These are phyloP conservation scores for Funneliformis geosporum DNA, from an alignment of 192 early-diverging fungal genomes.

Conservation along the genomic window DNA sequence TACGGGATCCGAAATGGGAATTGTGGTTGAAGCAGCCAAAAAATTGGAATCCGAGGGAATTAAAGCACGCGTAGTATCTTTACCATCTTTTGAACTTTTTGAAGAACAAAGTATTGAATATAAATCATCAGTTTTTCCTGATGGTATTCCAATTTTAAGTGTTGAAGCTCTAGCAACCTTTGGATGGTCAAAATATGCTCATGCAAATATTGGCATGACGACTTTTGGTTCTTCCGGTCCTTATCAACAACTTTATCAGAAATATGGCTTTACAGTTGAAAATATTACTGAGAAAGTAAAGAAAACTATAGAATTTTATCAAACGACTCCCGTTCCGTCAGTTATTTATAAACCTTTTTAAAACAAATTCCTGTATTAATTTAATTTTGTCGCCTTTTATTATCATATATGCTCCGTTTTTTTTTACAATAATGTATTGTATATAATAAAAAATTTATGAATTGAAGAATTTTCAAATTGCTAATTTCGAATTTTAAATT, in stretches of 20 bases:
- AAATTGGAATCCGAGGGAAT: conserved; percentile 59
- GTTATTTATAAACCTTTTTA: conserved; percentile 44
- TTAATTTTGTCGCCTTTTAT: no score
- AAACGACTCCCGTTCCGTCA: conserved; percentile 50
- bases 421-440: no score
- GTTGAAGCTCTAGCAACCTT: conserved; percentile 86
- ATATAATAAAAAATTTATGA: no score
- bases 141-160: conserved; percentile 80
- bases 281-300: conserved; percentile 73
- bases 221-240: conserved; percentile 89
- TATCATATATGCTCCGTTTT: no score
- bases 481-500: no score
- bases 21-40: conserved; percentile 86
- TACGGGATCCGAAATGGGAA: conserved; percentile 90
- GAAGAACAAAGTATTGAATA: conserved; percentile 83
- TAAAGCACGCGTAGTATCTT: conserved; percentile 84
- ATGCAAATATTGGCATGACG: conserved; percentile 85
- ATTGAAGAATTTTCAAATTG: no score
- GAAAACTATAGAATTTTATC: conserved; percentile 78
- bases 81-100: conserved; percentile 91
- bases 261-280: conserved; percentile 82
- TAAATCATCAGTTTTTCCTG: conserved; percentile 74
- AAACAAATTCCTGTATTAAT: no score
- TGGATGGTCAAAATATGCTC: conserved; percentile 93
- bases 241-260: conserved; percentile 78